phyloP scores from a whole-genome alignment of 495 filamentous ascomycete genomes.

The Durotheca rogersii region DNA sequence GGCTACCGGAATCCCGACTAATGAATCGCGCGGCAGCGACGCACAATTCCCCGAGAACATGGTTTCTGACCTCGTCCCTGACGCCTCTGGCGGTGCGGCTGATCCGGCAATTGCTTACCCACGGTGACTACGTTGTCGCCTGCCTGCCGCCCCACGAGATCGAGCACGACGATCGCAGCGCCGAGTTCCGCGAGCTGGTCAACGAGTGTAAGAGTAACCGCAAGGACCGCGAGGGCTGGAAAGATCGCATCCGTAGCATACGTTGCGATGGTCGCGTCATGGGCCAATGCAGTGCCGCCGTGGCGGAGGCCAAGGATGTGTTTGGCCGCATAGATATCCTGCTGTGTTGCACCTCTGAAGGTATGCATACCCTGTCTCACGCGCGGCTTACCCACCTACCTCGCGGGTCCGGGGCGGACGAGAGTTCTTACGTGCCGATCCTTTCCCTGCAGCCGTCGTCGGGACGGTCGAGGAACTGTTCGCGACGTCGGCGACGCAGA shows the following conservation, averaged over 20 bases:
- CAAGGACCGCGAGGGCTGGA: conserved; percentile 57
- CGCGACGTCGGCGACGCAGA: conserved; percentile 67
- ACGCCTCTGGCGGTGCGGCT: conserved; percentile 74
- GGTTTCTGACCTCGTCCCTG: conserved; percentile 83
- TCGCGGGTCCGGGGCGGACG: conserved; percentile 9
- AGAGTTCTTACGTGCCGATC: conserved; percentile 19
- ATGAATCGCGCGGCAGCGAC: conserved; percentile 49
- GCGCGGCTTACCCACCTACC: conserved; percentile 1
- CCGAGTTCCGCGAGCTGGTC: conserved; percentile 57
- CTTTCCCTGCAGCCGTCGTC: conserved; percentile 62
- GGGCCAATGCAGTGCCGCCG: conserved; percentile 70
- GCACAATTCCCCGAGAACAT: conserved; percentile 66
- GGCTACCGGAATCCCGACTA: conserved; percentile 30
- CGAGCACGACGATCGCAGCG: conserved; percentile 57
- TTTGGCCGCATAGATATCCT: conserved; percentile 90
- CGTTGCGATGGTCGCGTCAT: conserved; percentile 58
- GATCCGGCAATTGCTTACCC: conserved; percentile 71
- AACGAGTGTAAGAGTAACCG: conserved; percentile 59
- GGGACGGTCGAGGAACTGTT: conserved; percentile 91
- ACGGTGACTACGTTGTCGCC: conserved; percentile 83
- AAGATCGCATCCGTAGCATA: conserved; percentile 57
- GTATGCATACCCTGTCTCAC: conserved; percentile 42
- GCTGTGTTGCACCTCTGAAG: conserved; percentile 83
- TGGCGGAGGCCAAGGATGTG: conserved; percentile 78
- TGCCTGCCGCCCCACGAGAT: conserved; percentile 71